phyloP scores from a whole-genome alignment of 1,284 basidiomycete genomes.

The Testicularia cyperi region DNA sequence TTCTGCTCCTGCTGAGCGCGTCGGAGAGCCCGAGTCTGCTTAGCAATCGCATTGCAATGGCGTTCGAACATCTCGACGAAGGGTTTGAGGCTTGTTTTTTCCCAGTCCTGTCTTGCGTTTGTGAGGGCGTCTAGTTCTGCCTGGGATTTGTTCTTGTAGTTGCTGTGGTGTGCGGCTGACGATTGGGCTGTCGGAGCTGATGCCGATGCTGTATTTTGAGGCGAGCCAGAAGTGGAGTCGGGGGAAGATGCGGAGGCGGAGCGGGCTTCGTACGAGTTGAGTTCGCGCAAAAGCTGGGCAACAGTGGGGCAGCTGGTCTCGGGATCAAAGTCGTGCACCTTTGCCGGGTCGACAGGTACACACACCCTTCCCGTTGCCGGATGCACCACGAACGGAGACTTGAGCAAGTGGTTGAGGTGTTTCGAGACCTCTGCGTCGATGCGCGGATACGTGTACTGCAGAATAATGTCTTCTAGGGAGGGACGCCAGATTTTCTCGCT shows the following conservation, averaged over 20 bases:
- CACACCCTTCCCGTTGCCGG: slow-evolving; percentile 94
- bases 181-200: slow-evolving; percentile 23
- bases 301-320: slow-evolving; percentile 77
- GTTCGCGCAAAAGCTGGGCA: slow-evolving; percentile 75
- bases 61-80: slow-evolving; percentile 87
- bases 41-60: slow-evolving; percentile 63
- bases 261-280: slow-evolving; percentile 66
- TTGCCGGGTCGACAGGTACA: slow-evolving; percentile 80
- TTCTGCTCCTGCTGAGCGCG: slow-evolving; percentile 31
- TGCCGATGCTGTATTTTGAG: slow-evolving; percentile 59
- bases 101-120: slow-evolving; percentile 63
- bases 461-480: slow-evolving; percentile 74
- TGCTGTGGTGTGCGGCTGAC: slow-evolving; percentile 21
- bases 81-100: slow-evolving; percentile 70
- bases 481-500: slow-evolving; percentile 48
- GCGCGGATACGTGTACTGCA: slow-evolving; percentile 94
- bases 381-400: slow-evolving; percentile 95
- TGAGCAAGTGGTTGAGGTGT: slow-evolving; percentile 94
- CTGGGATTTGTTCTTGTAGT: slow-evolving; percentile 29
- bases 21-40: slow-evolving; percentile 16
- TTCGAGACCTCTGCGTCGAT: slow-evolving; percentile 97
- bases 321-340: slow-evolving; percentile 83
- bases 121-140: slow-evolving; percentile 28
- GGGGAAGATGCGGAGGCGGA: too few relatives aligned
- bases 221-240: too few relatives aligned